Conservation (phyloP, 257 asterid genomes). For the Rubia yunnanensis region DNA sequence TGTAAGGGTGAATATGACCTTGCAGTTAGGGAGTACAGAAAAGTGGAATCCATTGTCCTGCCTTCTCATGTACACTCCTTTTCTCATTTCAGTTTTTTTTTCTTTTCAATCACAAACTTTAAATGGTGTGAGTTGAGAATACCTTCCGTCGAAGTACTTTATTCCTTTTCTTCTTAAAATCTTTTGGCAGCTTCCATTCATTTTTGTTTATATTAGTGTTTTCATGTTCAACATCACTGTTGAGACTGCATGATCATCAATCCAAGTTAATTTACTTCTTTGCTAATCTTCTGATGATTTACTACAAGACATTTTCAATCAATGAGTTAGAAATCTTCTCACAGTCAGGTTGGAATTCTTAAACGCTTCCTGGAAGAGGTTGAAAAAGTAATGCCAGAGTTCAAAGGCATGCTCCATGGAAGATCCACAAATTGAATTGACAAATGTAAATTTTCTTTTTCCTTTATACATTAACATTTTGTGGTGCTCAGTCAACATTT, state of each 20-base stretch:
- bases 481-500: conserved; percentile 2
- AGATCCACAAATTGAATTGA: conserved; percentile 81
- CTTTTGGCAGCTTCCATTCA: background rate
- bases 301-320: background rate
- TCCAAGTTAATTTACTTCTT: background rate
- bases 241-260: too few species aligned
- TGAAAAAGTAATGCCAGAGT: conserved; percentile 90
- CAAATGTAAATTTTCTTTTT: conserved; percentile 46
- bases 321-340: background rate
- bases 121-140: background rate
- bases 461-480: background rate
- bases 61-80: conserved; percentile 80
- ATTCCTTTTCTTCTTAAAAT: background rate
- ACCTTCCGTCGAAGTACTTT: background rate
- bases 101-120: background rate
- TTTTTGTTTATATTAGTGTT: background rate
- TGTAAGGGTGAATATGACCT: conserved; percentile 96
- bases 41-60: conserved; percentile 95
- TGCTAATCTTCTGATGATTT: background rate
- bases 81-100: background rate
- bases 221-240: too few species aligned
- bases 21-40: conserved; percentile 96
- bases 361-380: conserved; percentile 94
- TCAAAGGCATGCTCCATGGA: conserved; percentile 97
- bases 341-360: conserved; percentile 76